Evolutionary conservation across 2,329 filamentous ascomycete species (phyloP).

Genomic region (Chaetomiaceae sp.): DNA sequence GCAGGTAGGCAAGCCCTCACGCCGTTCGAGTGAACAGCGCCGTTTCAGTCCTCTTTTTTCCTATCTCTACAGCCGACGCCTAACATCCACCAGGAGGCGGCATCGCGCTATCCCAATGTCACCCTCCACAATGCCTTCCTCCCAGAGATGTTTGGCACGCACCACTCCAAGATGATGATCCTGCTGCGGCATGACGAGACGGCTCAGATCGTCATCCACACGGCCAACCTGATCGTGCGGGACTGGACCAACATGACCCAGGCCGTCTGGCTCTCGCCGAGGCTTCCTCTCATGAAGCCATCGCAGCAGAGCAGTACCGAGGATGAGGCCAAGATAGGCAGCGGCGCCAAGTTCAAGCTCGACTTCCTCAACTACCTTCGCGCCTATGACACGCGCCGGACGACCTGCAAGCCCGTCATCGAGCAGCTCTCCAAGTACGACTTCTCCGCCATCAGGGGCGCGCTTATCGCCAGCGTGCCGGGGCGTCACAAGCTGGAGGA

Average conservation of each 20-base stretch:
- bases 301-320: constrained; percentile 9
- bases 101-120: constrained; percentile 60
- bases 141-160: constrained; percentile 80
- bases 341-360: constrained; percentile 66
- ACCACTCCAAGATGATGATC: constrained; percentile 85
- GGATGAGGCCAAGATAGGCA: constrained; percentile 42
- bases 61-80: neutral
- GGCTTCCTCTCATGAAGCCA: constrained; percentile 50
- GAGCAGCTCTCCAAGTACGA: constrained; percentile 58
- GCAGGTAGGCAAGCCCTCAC: constrained; percentile 41
- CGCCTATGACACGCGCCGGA: constrained; percentile 56
- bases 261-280: constrained; percentile 72
- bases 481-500: constrained; percentile 53
- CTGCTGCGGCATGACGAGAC: constrained; percentile 70
- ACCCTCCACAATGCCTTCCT: constrained; percentile 69
- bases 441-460: constrained; percentile 63
- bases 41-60: neutral
- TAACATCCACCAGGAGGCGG: constrained; percentile 49
- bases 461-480: constrained; percentile 74
- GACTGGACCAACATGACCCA: constrained; percentile 91
- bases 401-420: constrained; percentile 50
- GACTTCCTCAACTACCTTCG: constrained; percentile 70
- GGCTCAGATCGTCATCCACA: constrained; percentile 78
- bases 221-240: constrained; percentile 82
- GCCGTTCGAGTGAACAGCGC: neutral